Evolutionary conservation across 1,284 basidiomycete genomes (phyloP).

Genomic region (Limonomyces culmigenus): DNA sequence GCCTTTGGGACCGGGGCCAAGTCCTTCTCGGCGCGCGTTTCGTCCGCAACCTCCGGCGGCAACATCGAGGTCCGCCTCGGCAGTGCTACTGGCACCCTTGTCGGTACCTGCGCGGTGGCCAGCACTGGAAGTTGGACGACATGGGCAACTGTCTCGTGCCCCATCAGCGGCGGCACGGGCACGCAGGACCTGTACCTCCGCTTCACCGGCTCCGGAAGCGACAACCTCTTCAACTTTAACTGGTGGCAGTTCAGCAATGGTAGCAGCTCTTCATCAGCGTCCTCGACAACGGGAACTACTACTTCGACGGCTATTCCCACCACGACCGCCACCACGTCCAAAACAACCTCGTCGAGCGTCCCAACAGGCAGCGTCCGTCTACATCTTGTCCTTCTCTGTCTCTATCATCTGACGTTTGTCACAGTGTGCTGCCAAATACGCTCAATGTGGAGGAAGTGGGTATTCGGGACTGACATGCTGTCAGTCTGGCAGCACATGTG

Average conservation of each 20-base stretch:
- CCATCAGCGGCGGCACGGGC: background rate
- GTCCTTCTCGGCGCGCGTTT: background rate
- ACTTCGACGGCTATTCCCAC: no score
- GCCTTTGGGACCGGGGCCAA: background rate
- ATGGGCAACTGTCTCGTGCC: background rate
- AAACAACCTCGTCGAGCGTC: no score
- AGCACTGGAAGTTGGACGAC: background rate
- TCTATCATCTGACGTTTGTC: no score
- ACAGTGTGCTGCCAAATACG: no score
- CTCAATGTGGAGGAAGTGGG: no score
- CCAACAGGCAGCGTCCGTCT: no score
- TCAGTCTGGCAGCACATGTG: no score
- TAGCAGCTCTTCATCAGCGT: no score
- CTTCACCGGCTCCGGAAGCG: background rate
- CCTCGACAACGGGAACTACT: no score
- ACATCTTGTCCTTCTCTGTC: no score
- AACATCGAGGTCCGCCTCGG: background rate
- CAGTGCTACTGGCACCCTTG: background rate
- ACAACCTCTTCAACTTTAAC: background rate
- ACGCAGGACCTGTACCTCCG: background rate
- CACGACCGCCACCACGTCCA: no score
- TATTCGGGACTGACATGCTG: no score
- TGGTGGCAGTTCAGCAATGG: background rate
- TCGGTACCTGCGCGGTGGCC: background rate
- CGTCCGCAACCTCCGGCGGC: background rate